Conservation (phyloP, 495 filamentous ascomycete genomes). For the Xylaria bambusicola region DNA sequence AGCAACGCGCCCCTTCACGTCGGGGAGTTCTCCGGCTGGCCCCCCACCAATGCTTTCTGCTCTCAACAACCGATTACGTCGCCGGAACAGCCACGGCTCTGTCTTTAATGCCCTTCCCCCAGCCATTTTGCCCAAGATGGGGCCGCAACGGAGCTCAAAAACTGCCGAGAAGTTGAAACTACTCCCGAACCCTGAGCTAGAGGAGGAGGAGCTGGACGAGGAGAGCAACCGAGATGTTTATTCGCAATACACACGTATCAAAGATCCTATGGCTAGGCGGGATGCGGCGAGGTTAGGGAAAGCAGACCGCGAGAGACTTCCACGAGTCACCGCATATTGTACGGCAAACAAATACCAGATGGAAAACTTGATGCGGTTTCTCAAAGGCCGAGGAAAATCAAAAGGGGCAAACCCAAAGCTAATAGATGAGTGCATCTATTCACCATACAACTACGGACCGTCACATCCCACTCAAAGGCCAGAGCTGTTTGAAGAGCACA, state of each 20-base stretch:
- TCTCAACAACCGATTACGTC: conserved; percentile 81
- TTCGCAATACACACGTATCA: conserved; percentile 88
- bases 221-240: conserved; percentile 96
- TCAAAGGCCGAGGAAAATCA: conserved; percentile 76
- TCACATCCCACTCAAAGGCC: conserved; percentile 37
- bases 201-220: conserved; percentile 68
- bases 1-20: conserved; percentile 17
- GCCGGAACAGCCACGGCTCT: conserved; percentile 75
- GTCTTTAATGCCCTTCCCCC: conserved; percentile 56
- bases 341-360: conserved; percentile 88
- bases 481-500: conserved; percentile 34
- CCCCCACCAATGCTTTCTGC: conserved; percentile 72
- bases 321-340: conserved; percentile 93
- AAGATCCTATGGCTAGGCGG: conserved; percentile 88
- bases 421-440: conserved; percentile 96
- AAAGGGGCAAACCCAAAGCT: conserved; percentile 82
- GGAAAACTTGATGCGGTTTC: conserved; percentile 81
- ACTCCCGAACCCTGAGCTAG: conserved; percentile 82
- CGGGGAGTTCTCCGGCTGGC: conserved; percentile 12
- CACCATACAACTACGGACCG: conserved; percentile 76
- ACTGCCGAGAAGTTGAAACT: conserved; percentile 96
- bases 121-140: conserved; percentile 71
- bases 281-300: conserved; percentile 94
- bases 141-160: conserved; percentile 91
- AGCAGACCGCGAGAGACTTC: conserved; percentile 82